A percentile compares a stretch with the other conserved stretches of the same genome.
Conservation (phyloP, 139 green algal species). For the Chlamydomonas incerta region DNA sequence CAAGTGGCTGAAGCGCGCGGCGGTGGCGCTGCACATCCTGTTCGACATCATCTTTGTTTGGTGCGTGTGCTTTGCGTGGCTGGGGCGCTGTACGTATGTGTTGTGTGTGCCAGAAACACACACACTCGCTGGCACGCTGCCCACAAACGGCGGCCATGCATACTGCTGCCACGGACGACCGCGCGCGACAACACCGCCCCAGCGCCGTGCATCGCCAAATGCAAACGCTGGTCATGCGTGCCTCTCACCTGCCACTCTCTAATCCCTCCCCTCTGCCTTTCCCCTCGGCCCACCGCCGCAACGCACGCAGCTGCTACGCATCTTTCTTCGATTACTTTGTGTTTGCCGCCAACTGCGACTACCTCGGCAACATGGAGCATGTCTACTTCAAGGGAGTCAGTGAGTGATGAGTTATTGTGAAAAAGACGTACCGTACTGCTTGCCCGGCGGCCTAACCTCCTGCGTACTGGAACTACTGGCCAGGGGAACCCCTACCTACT, state of each 20-base stretch:
- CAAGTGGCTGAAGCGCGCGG: background rate
- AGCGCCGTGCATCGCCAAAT: no score
- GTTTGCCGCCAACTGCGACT: conserved; percentile 25
- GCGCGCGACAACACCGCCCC: background rate
- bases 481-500: background rate
- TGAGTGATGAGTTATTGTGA: background rate
- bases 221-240: background rate
- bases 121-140: no score
- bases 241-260: background rate
- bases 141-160: no score
- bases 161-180: no score
- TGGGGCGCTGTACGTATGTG: no score
- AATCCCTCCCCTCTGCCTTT: no score
- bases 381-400: conserved; percentile 18
- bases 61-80: background rate
- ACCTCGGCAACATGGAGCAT: background rate
- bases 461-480: background rate
- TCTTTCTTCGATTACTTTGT: conserved; percentile 36
- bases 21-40: background rate
- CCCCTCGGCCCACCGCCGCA: no score
- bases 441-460: no score
- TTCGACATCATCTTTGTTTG: background rate
- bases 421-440: background rate
- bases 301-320: background rate
- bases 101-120: no score